Conservation (phyloP, 805 yeast species). For the Nematodospora valgi region DNA sequence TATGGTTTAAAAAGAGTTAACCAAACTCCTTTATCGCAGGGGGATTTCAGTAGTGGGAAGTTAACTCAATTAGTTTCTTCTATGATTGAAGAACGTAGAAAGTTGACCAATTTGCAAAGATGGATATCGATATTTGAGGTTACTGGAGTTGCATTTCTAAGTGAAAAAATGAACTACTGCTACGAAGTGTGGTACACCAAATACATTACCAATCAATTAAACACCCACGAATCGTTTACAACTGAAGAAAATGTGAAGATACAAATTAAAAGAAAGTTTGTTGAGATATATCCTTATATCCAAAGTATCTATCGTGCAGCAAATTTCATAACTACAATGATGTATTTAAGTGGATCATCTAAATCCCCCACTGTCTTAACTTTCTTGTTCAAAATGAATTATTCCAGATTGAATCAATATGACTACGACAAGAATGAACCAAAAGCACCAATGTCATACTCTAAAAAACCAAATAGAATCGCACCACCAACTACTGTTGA, state of each 20-base stretch:
- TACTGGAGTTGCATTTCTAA: conserved; percentile 65
- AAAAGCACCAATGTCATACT: conserved; percentile 10
- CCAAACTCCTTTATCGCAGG: conserved; percentile 29
- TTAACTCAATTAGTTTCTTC: conserved; percentile 36
- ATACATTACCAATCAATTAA: conserved; percentile 47
- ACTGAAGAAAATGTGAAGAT: conserved; percentile 24
- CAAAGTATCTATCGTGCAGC: conserved; percentile 44
- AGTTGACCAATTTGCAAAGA: conserved; percentile 53
- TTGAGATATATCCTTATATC: conserved; percentile 59
- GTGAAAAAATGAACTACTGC: conserved; percentile 61
- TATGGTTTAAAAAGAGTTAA: conserved; percentile 77
- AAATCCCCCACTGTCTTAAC: conserved; percentile 65
- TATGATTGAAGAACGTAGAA: conserved; percentile 47
- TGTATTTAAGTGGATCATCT: conserved; percentile 63
- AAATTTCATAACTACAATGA: conserved; percentile 56
- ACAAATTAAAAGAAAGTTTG: conserved; percentile 38
- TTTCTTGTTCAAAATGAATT: conserved; percentile 57
- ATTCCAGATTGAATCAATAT: conserved; percentile 54
- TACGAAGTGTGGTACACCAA: conserved; percentile 64
- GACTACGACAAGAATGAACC: conserved; percentile 43
- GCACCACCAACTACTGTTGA: conserved; percentile 43
- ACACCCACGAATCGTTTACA: conserved; percentile 16
- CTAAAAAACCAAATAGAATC: conserved; percentile 22
- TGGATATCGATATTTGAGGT: conserved; percentile 53
- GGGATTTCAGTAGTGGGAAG: conserved; percentile 27